Evolutionary conservation across 208 protist species (phyloP).

Genomic region (Tritrichomonas musculus): DNA sequence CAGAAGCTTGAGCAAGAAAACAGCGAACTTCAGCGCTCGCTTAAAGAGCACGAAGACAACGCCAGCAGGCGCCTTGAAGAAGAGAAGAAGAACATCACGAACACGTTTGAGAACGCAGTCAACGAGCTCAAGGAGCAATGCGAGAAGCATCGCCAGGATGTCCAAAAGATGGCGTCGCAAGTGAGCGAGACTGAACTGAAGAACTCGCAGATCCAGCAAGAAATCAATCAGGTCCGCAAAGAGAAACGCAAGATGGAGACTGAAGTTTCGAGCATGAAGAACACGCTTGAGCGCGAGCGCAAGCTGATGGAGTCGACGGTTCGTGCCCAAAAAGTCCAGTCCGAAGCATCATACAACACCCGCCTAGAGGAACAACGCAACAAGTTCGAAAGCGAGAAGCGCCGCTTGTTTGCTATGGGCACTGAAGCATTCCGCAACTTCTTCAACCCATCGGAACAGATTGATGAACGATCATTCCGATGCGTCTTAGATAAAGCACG

Average conservation of each 20-base stretch:
- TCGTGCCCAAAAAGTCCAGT: not conserved
- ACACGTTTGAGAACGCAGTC: not conserved
- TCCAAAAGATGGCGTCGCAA: not conserved
- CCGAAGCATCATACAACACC: not conserved
- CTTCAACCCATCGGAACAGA: not conserved
- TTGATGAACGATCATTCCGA: not conserved
- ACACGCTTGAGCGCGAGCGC: not conserved
- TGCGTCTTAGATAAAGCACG: not conserved
- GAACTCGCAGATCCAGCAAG: not conserved
- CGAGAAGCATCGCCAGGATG: not conserved
- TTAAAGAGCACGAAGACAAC: too few species aligned
- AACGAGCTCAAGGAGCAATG: not conserved
- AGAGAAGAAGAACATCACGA: not conserved
- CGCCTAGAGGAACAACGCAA: not conserved
- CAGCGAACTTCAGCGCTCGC: too few species aligned
- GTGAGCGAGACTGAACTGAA: not conserved
- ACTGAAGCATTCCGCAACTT: not conserved
- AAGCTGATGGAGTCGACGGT: not conserved
- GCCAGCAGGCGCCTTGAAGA: not conserved
- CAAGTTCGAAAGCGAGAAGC: not conserved
- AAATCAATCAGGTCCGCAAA: not conserved
- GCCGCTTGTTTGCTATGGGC: not conserved
- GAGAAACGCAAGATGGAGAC: not conserved
- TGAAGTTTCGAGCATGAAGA: not conserved
- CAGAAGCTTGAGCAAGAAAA: too few species aligned